Percentiles rank a stretch among this genome's conserved stretches.
phyloP scores from a whole-genome alignment of 2,329 filamentous ascomycete species.

The Aspergillus caelatus region DNA sequence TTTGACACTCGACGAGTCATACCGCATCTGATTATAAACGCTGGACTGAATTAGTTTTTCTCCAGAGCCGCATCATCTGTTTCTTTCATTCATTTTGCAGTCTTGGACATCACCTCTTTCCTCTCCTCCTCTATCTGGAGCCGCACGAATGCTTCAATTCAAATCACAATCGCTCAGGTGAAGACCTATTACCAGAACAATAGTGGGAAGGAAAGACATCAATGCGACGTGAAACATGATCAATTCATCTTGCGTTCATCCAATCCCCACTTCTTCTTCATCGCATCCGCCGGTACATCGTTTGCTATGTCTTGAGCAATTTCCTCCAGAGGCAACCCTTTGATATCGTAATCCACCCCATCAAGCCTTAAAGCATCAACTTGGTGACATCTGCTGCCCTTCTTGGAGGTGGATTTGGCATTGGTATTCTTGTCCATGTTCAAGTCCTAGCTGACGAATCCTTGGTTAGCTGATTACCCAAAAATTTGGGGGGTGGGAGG shows the following conservation, averaged over 20 bases:
- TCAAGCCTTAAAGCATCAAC: not conserved
- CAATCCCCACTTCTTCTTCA: not conserved
- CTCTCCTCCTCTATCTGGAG: too few species aligned
- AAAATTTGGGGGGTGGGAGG: not conserved
- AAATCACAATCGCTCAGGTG: too few species aligned
- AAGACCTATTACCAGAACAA: too few species aligned
- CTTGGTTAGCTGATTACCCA: not conserved
- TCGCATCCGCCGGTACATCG: not conserved
- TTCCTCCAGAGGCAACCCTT: not conserved
- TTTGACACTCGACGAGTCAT: too few species aligned
- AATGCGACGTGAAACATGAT: not conserved
- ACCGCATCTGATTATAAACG: too few species aligned
- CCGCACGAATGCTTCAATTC: too few species aligned
- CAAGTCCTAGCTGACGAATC: not conserved
- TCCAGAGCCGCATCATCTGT: too few species aligned
- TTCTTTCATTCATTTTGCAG: too few species aligned
- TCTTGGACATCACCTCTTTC: too few species aligned
- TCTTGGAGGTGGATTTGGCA: not conserved
- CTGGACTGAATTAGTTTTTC: too few species aligned
- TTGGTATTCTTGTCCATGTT: not conserved
- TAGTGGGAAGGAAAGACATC: not conserved
- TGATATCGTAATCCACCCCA: not conserved
- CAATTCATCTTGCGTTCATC: not conserved
- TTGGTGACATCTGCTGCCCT: not conserved
- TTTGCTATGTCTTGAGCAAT: not conserved